phyloP scores from a whole-genome alignment of 73 alveolate species.

The Stentor roeselii region DNA sequence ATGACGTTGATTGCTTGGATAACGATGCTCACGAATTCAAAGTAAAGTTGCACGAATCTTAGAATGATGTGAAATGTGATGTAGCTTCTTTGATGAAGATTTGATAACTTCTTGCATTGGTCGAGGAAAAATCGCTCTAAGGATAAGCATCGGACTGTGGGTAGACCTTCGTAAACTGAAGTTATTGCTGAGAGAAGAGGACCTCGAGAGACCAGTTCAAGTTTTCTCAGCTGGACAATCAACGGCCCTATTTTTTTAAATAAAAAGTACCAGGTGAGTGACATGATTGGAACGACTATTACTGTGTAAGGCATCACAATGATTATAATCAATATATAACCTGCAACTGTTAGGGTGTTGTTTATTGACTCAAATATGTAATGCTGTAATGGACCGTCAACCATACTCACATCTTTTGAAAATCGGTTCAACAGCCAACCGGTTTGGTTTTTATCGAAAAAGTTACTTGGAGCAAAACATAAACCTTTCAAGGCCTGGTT shows the following conservation, averaged over 20 bases:
- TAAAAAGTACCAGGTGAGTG: background rate
- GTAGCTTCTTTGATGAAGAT: background rate
- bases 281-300: background rate
- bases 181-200: slow-evolving; percentile 3
- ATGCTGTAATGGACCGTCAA: background rate
- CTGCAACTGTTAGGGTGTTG: background rate
- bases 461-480: slow-evolving; percentile 32
- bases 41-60: background rate
- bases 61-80: background rate
- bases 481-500: background rate
- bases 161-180: background rate
- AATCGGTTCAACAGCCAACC: slow-evolving; percentile 83
- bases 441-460: slow-evolving; percentile 83
- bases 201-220: slow-evolving; percentile 9
- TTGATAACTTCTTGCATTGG: background rate
- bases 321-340: background rate
- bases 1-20: background rate
- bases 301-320: background rate
- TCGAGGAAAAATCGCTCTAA: background rate
- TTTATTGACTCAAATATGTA: background rate
- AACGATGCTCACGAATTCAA: background rate
- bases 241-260: background rate
- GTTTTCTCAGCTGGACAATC: background rate
- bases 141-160: background rate
- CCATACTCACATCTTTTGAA: slow-evolving; percentile 50